Conservation (phyloP, 768 basidiomycete species). For the Rhizopogon sp. region DNA sequence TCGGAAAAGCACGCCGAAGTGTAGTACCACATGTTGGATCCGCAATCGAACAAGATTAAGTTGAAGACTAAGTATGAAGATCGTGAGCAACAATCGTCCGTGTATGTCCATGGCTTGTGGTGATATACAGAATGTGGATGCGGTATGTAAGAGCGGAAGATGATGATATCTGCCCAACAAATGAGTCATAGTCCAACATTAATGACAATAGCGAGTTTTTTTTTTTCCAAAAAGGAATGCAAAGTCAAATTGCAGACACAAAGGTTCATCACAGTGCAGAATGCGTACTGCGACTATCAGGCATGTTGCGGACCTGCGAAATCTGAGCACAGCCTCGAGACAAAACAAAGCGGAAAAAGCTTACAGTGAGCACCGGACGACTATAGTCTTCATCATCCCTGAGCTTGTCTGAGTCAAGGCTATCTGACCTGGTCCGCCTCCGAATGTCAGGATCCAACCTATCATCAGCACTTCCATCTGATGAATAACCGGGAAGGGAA, state of each 20-base stretch:
- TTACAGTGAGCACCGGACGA: constrained; percentile 49
- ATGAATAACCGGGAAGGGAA: constrained; percentile 4
- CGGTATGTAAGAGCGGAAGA: constrained; percentile 5
- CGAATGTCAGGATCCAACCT: constrained; percentile 18
- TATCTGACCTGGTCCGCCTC: constrained; percentile 16
- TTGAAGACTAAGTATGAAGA: constrained; percentile 3
- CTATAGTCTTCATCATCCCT: constrained; percentile 56
- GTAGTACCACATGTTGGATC: background rate
- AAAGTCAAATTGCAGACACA: background rate
- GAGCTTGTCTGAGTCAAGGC: constrained; percentile 16
- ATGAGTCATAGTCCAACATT: constrained; percentile 5
- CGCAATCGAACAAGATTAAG: constrained; percentile 8
- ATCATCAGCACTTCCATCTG: constrained; percentile 22
- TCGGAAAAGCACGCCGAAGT: background rate
- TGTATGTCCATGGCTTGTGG: constrained; percentile 10
- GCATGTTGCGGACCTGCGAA: constrained; percentile 50
- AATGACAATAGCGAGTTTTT: background rate
- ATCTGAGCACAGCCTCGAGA: constrained; percentile 8
- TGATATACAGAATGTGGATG: constrained; percentile 13
- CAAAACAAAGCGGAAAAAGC: constrained; percentile 8
- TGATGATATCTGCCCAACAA: constrained; percentile 15
- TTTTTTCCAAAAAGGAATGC: constrained; percentile 3
- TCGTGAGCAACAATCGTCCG: constrained; percentile 5
- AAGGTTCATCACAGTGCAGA: constrained; percentile 13
- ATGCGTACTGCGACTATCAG: constrained; percentile 36